Evolutionary conservation across 2,329 filamentous ascomycete species (phyloP).

Genomic region (Ophiostoma triangulosporum): DNA sequence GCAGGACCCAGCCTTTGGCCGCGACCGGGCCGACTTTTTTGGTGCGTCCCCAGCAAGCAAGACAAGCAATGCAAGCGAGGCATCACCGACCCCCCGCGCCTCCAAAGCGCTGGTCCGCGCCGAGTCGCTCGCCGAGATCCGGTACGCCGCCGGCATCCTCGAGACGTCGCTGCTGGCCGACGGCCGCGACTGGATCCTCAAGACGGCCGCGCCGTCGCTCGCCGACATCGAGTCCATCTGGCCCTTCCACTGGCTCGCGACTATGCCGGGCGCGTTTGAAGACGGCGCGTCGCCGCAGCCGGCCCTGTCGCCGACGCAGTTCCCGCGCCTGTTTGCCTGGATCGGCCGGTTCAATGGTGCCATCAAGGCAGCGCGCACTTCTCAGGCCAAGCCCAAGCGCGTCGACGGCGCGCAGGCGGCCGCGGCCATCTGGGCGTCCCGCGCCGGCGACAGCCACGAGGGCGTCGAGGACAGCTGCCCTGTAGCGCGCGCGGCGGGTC

Average conservation of each 20-base stretch:
- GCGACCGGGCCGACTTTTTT: constrained; percentile 37
- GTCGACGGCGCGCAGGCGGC: constrained; percentile 43
- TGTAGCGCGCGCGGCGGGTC: constrained; percentile 27
- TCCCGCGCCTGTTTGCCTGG: constrained; percentile 51
- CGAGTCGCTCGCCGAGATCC: constrained; percentile 43
- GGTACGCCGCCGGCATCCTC: constrained; percentile 40
- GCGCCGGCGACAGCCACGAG: constrained; percentile 32
- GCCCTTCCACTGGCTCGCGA: constrained; percentile 52
- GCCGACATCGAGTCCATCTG: constrained; percentile 59
- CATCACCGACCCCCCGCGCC: neutral
- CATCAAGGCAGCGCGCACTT: constrained; percentile 28
- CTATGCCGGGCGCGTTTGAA: constrained; percentile 42
- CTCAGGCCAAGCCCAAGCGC: constrained; percentile 16
- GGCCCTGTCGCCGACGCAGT: constrained; percentile 34
- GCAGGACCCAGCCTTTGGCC: constrained; percentile 42
- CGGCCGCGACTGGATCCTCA: constrained; percentile 51
- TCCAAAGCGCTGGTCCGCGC: constrained; percentile 23
- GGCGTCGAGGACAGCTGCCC: constrained; percentile 32
- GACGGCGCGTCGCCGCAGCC: neutral
- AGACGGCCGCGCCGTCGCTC: constrained; percentile 35
- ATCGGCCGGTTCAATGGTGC: constrained; percentile 44
- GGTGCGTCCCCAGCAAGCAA: neutral
- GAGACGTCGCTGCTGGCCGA: constrained; percentile 52
- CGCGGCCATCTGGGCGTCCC: constrained; percentile 28
- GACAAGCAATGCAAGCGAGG: neutral